phyloP scores from a whole-genome alignment of 352 stramenopile genomes.

The Lagenidium sp. region DNA sequence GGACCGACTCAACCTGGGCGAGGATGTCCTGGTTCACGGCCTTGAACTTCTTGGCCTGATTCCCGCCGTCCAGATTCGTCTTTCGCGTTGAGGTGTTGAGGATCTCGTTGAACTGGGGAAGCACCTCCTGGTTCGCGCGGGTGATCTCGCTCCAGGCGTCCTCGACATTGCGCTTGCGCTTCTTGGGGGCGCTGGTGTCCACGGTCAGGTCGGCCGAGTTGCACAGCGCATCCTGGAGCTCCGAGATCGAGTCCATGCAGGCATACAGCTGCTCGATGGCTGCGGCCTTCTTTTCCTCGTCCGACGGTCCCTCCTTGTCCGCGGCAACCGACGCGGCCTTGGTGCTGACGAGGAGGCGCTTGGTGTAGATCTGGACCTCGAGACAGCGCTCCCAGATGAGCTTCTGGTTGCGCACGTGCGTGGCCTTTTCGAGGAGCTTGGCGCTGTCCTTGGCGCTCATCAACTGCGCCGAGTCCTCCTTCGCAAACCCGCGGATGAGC shows the following conservation, averaged over 20 bases:
- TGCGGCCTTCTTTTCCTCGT: constrained; percentile 23
- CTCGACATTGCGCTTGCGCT: constrained; percentile 50
- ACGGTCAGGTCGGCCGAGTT: constrained; percentile 43
- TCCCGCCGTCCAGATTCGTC: constrained; percentile 54
- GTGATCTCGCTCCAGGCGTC: constrained; percentile 46
- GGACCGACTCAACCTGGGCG: constrained; percentile 74
- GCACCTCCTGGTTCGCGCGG: constrained; percentile 24
- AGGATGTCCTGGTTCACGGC: constrained; percentile 84
- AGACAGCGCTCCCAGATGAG: constrained; percentile 78
- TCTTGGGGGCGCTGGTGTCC: constrained; percentile 25
- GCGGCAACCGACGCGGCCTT: constrained; percentile 18
- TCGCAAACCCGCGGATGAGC: constrained; percentile 69
- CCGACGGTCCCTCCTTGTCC: constrained; percentile 10
- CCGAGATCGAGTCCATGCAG: constrained; percentile 51
- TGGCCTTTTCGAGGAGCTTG: constrained; percentile 68
- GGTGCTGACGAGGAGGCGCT: constrained; percentile 45
- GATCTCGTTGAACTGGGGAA: constrained; percentile 77
- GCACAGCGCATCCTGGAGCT: constrained; percentile 58
- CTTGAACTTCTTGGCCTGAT: constrained; percentile 81
- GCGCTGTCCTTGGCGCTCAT: constrained; percentile 72
- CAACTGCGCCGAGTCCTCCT: constrained; percentile 65
- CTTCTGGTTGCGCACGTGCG: constrained; percentile 77
- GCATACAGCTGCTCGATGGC: constrained; percentile 40
- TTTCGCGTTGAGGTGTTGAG: constrained; percentile 74
- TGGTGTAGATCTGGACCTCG: constrained; percentile 82